phyloP scores from a whole-genome alignment of 1,284 basidiomycete species.

The Spongispora temasekensis region DNA sequence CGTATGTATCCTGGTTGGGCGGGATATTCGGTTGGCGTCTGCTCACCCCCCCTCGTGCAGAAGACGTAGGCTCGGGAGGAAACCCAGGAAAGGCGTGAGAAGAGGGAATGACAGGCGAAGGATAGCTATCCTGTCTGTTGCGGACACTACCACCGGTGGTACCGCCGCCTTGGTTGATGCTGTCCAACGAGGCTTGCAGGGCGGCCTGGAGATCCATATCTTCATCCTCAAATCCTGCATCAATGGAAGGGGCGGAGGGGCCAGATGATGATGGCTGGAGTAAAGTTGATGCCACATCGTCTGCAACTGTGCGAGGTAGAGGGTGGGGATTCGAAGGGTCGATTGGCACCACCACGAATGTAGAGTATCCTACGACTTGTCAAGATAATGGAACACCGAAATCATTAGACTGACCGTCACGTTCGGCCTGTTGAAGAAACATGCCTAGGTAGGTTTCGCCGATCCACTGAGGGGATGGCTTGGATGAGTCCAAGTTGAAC shows the following conservation, averaged over 20 bases:
- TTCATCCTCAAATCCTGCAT: conserved; percentile 70
- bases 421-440: conserved; percentile 85
- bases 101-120: conserved; percentile 31
- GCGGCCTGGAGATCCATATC: conserved; percentile 87
- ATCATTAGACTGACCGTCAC: conserved; percentile 56
- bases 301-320: conserved; percentile 65
- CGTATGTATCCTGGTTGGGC: conserved; percentile 32
- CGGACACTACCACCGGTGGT: conserved; percentile 8
- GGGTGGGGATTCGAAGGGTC: conserved; percentile 49
- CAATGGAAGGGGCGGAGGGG: conserved; percentile 20
- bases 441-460: conserved; percentile 82
- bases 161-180: conserved; percentile 9
- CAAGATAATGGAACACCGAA: conserved; percentile 3
- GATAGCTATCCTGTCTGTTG: conserved; percentile 21
- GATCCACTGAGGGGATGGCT: conserved; percentile 77
- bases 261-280: conserved; percentile 45
- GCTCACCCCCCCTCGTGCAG: conserved; percentile 4
- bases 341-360: conserved; percentile 73
- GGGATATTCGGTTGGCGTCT: conserved; percentile 11
- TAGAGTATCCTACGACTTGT: conserved; percentile 73
- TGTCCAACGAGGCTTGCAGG: conserved; percentile 71
- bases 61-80: conserved; percentile 6
- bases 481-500: conserved; percentile 91
- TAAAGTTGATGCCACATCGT: conserved; percentile 61
- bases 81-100: conserved; percentile 29